Percentiles rank a stretch among this genome's conserved stretches.
Evolutionary conservation across 768 basidiomycete genomes (phyloP).

Genomic region (Pulveroboletus sp.): DNA sequence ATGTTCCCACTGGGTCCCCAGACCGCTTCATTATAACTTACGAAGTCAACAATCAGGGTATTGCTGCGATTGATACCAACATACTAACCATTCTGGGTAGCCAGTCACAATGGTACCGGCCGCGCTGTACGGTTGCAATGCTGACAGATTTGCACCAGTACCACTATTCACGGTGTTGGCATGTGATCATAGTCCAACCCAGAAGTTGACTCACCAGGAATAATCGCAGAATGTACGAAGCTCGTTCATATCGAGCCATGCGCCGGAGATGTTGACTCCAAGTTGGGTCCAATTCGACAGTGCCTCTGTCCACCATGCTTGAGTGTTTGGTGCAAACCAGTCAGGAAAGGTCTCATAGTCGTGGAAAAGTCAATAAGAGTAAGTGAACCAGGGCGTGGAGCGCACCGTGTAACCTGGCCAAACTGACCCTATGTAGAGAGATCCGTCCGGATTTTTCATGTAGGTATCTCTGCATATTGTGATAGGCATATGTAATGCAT

Average conservation of each 20-base stretch:
- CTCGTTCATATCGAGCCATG: constrained; percentile 76
- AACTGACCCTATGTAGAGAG: constrained; percentile 70
- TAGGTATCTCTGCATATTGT: constrained; percentile 51
- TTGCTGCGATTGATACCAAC: background rate
- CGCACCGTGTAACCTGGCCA: constrained; percentile 78
- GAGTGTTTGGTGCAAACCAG: constrained; percentile 54
- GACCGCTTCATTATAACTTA: constrained; percentile 57
- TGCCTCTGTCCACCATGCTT: constrained; percentile 60
- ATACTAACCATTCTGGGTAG: constrained; percentile 66
- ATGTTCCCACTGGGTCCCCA: constrained; percentile 75
- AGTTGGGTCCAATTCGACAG: constrained; percentile 50
- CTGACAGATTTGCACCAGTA: constrained; percentile 52
- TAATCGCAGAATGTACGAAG: constrained; percentile 61
- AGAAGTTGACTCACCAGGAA: constrained; percentile 42
- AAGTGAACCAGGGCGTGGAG: too few species aligned
- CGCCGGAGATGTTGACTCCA: constrained; percentile 59
- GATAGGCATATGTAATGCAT: background rate
- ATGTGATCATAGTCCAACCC: background rate
- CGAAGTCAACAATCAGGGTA: background rate
- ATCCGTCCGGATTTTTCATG: constrained; percentile 72
- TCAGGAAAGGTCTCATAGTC: constrained; percentile 64
- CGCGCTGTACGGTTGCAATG: constrained; percentile 51
- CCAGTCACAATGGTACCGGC: constrained; percentile 50
- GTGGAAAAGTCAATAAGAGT: constrained; percentile 77
- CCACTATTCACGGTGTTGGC: constrained; percentile 31